Conservation (phyloP, 805 yeast genomes). For the Yamadazyma paraphyllophila region DNA sequence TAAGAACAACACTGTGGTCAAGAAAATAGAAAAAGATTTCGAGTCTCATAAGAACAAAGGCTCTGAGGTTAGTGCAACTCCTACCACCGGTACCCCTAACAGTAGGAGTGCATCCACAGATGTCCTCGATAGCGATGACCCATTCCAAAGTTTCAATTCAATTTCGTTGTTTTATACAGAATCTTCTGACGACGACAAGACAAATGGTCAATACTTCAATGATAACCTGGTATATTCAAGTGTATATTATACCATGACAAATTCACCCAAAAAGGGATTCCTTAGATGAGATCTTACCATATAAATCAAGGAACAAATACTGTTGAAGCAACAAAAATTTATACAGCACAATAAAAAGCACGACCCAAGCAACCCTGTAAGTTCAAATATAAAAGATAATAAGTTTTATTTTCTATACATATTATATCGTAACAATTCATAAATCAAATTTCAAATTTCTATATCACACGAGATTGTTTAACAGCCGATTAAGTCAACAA, state of each 20-base stretch:
- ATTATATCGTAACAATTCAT: slow-evolving; percentile 4
- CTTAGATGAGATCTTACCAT: neutral
- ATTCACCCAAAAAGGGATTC: slow-evolving; percentile 6
- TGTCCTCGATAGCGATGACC: slow-evolving; percentile 50
- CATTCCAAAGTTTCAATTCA: slow-evolving; percentile 82
- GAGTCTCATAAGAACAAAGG: slow-evolving; percentile 14
- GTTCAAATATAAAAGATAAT: neutral
- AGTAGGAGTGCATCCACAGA: slow-evolving; percentile 1
- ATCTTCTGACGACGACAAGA: slow-evolving; percentile 14
- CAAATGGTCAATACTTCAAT: slow-evolving; percentile 42
- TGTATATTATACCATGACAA: slow-evolving; percentile 55
- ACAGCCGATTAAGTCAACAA: slow-evolving; percentile 15
- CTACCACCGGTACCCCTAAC: neutral
- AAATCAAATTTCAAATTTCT: neutral
- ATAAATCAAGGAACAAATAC: neutral
- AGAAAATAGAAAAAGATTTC: slow-evolving; percentile 20
- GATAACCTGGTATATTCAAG: slow-evolving; percentile 50
- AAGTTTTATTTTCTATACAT: slow-evolving; percentile 1
- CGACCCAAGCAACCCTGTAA: neutral
- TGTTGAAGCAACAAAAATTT: neutral
- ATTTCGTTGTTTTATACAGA: slow-evolving; percentile 81
- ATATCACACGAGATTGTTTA: slow-evolving; percentile 3
- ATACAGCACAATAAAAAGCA: neutral
- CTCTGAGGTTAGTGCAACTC: slow-evolving; percentile 9
- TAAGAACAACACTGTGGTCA: slow-evolving; percentile 16